Evolutionary conservation across 2,329 filamentous ascomycete genomes (phyloP), one percentile per base, ranked within the genome.

Genomic region (Neobulgaria alba): DNA sequence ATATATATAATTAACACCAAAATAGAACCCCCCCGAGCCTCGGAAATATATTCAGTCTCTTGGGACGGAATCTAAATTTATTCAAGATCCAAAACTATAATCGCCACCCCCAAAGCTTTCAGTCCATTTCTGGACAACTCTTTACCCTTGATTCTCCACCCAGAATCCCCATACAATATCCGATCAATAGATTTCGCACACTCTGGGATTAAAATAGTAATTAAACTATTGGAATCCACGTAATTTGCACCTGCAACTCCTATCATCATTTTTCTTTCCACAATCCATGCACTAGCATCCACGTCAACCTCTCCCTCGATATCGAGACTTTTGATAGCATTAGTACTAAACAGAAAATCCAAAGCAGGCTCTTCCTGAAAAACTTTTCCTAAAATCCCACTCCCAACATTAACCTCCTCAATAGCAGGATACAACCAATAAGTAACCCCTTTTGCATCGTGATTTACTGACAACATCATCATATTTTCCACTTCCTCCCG

Each of bases 391-490:
- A 74, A 47, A 10, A 42, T 33, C 7, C 57, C 58, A 34, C 59
- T 71, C 0, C 35, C 42, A n/a, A 42, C 16, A 36, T 57, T 51
- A 0, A 53, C 36, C 2, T 43, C 42, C 3, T 35, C 12, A 1
- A 48, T 52, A 8, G 65, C 64, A 0, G 69, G 69, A 46, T 65
- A 73, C 12, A 60, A 54, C 71, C 71, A 74, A 37, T 56, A 55
- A 0, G 46, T 64, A 19, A 73, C 59, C 0, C 65, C 70, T 49
- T 68, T 73, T 0, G 67, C 69, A 33, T 65, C 63, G 46, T 72
- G 68, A 45, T 71, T 72, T 34, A 73, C 49, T 33, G 59, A 60
- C 10, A 73, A 47, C 43, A 71, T 57, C 34, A 60, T 64, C 68
- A 72, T 71, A 2, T 62, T 66, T 21, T 62, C 60, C 38, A 67